phyloP scores from a whole-genome alignment of 805 yeast species.

The Isabelozyma rhagii region DNA sequence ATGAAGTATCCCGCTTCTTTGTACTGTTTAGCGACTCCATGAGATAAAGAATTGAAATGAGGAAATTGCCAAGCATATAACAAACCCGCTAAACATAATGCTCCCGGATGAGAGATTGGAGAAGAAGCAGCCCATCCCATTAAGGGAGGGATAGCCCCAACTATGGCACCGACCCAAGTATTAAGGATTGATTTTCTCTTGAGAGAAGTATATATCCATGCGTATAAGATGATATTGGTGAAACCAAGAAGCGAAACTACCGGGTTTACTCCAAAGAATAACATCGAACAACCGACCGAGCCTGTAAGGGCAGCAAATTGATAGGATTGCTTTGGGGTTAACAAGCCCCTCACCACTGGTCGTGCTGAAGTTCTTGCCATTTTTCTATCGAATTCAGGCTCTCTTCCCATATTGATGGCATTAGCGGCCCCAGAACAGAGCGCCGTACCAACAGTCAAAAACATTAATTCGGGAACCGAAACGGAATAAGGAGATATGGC shows the following conservation, averaged over 20 bases:
- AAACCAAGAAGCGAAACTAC: slow-evolving; percentile 81
- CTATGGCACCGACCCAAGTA: slow-evolving; percentile 99
- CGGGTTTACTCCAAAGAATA: slow-evolving; percentile 81
- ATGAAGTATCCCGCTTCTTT: slow-evolving; percentile 94
- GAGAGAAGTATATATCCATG: slow-evolving; percentile 88
- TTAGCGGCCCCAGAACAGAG: slow-evolving; percentile 92
- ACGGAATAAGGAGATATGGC: slow-evolving; percentile 87
- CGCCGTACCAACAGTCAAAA: slow-evolving; percentile 80
- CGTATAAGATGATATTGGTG: slow-evolving; percentile 74
- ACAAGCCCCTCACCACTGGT: slow-evolving; percentile 83
- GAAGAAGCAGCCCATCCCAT: slow-evolving; percentile 98
- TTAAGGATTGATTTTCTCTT: slow-evolving; percentile 82
- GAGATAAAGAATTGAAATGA: slow-evolving; percentile 90
- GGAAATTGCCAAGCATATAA: slow-evolving; percentile 99
- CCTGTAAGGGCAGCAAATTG: slow-evolving; percentile 78
- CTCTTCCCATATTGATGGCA: slow-evolving; percentile 96
- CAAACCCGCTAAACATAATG: slow-evolving; percentile 89
- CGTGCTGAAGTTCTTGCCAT: slow-evolving; percentile 88
- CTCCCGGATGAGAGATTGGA: slow-evolving; percentile 79
- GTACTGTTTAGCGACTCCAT: slow-evolving; percentile 83
- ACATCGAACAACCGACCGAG: slow-evolving; percentile 59
- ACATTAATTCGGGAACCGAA: slow-evolving; percentile 63
- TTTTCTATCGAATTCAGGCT: slow-evolving; percentile 79
- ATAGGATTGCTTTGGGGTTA: slow-evolving; percentile 76
- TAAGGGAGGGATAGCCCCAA: slow-evolving; percentile 96